These are phyloP conservation scores for Tolypocladium pustulatum DNA, from an alignment of 2,329 filamentous ascomycete species.

Conservation along the genomic window DNA sequence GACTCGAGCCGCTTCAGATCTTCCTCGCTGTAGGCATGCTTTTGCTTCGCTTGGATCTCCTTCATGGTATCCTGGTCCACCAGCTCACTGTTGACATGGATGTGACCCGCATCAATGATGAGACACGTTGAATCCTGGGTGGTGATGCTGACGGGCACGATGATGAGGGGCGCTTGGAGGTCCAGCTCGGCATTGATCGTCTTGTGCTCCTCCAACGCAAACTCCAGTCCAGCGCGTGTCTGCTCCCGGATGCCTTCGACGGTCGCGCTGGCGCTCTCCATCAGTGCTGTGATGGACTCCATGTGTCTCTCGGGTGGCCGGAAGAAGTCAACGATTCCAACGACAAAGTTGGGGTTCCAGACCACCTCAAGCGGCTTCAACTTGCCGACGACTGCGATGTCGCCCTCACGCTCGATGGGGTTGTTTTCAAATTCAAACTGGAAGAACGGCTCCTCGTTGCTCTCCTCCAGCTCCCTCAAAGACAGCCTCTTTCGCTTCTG, in stretches of 20 bases:
- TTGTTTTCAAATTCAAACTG: conserved; percentile 89
- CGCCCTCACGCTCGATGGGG: conserved; percentile 82
- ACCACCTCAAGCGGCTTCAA: conserved; percentile 94
- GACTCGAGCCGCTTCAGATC: conserved; percentile 83
- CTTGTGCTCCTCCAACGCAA: conserved; percentile 94
- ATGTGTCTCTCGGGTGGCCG: conserved; percentile 93
- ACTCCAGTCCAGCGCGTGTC: conserved; percentile 89
- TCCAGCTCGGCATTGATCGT: conserved; percentile 95
- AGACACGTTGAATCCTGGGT: conserved; percentile 72
- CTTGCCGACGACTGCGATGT: conserved; percentile 82
- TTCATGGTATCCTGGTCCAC: conserved; percentile 85
- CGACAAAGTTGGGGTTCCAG: conserved; percentile 89
- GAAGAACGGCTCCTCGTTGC: conserved; percentile 69
- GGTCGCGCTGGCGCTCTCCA: conserved; percentile 92
- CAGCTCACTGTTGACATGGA: conserved; percentile 85
- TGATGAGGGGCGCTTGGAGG: conserved; percentile 89
- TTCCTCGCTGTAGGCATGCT: conserved; percentile 74
- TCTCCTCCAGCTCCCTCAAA: conserved; percentile 41
- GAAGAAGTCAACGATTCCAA: conserved; percentile 91
- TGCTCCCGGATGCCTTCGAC: conserved; percentile 93
- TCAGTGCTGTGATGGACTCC: conserved; percentile 92
- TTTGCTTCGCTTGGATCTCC: conserved; percentile 85
- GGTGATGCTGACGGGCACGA: conserved; percentile 88
- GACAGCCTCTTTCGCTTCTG: conserved; percentile 37
- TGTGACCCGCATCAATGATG: conserved; percentile 92